Evolutionary conservation across 768 basidiomycete genomes (phyloP).

Genomic region (Suillus spraguei): DNA sequence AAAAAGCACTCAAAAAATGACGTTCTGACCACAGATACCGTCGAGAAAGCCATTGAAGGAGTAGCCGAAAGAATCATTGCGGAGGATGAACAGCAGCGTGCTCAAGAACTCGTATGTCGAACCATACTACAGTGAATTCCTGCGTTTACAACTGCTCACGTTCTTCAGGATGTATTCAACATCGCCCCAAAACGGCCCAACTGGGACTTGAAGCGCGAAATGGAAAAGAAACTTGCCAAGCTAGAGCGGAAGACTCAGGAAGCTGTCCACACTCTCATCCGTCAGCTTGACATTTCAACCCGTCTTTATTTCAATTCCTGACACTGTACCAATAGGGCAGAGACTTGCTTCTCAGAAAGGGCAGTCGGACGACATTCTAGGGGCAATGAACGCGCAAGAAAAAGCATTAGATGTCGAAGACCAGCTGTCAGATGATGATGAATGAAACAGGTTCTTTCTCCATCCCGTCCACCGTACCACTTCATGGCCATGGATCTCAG

Average conservation of each 20-base stretch:
- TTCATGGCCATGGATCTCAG: neutral
- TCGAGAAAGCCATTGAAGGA: slow-evolving; percentile 84
- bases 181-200: slow-evolving; percentile 97
- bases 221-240: slow-evolving; percentile 86
- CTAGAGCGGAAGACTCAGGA: slow-evolving; percentile 93
- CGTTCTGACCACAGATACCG: slow-evolving; percentile 72
- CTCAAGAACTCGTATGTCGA: slow-evolving; percentile 80
- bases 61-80: slow-evolving; percentile 82
- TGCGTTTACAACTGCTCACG: slow-evolving; percentile 7
- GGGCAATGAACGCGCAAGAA: slow-evolving; percentile 82
- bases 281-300: slow-evolving; percentile 49
- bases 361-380: slow-evolving; percentile 75
- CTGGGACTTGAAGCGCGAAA: slow-evolving; percentile 94
- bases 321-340: slow-evolving; percentile 55
- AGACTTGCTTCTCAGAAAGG: slow-evolving; percentile 80
- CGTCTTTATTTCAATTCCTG: slow-evolving; percentile 14
- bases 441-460: slow-evolving; percentile 33
- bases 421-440: slow-evolving; percentile 63
- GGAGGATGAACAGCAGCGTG: slow-evolving; percentile 84
- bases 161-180: slow-evolving; percentile 83
- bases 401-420: slow-evolving; percentile 54
- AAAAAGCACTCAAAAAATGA: slow-evolving; percentile 66
- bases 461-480: neutral
- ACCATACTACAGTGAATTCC: slow-evolving; percentile 7
- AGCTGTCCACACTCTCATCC: slow-evolving; percentile 89